phyloP scores from a whole-genome alignment of 345 rosid species.

The Melastoma malabathricum region DNA sequence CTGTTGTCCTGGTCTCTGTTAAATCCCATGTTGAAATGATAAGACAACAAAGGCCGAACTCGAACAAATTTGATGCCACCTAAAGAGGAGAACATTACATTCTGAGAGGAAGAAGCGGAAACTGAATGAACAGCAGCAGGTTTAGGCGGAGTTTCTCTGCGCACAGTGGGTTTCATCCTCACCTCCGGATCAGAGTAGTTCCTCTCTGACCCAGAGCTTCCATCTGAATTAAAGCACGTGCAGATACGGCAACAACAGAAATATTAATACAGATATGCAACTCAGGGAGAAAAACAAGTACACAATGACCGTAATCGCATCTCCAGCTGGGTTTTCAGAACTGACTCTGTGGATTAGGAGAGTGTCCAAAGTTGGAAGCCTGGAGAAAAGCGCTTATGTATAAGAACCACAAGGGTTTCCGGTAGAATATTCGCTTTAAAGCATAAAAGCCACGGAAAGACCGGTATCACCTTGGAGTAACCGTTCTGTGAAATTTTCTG shows the following conservation, averaged over 20 bases:
- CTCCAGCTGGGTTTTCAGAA: conserved; percentile 1
- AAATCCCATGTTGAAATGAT: background rate
- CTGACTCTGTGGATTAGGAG: conserved; percentile 67
- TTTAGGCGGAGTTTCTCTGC: conserved; percentile 37
- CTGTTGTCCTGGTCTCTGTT: conserved; percentile 64
- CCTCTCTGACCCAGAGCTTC: conserved; percentile 62
- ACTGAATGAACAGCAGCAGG: conserved; percentile 9
- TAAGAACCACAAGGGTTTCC: conserved; percentile 20
- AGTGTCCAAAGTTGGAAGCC: conserved; percentile 58
- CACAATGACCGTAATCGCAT: conserved; percentile 1
- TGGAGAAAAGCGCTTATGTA: conserved; percentile 22
- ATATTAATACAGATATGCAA: conserved; percentile 7
- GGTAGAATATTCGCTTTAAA: conserved; percentile 9
- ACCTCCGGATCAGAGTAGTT: conserved; percentile 59
- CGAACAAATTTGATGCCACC: background rate
- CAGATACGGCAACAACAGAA: conserved; percentile 5
- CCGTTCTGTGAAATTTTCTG: conserved; percentile 54
- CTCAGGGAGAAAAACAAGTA: conserved; percentile 6
- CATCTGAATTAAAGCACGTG: conserved; percentile 24
- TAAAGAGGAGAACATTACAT: conserved; percentile 19
- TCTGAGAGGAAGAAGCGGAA: conserved; percentile 32
- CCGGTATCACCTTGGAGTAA: conserved; percentile 60
- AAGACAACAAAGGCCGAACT: background rate
- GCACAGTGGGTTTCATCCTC: conserved; percentile 35
- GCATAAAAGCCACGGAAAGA: conserved; percentile 2